Base-by-base conservation (phyloP, 345 rosid genomes). In the Gossypium ekmanianum region DNA sequence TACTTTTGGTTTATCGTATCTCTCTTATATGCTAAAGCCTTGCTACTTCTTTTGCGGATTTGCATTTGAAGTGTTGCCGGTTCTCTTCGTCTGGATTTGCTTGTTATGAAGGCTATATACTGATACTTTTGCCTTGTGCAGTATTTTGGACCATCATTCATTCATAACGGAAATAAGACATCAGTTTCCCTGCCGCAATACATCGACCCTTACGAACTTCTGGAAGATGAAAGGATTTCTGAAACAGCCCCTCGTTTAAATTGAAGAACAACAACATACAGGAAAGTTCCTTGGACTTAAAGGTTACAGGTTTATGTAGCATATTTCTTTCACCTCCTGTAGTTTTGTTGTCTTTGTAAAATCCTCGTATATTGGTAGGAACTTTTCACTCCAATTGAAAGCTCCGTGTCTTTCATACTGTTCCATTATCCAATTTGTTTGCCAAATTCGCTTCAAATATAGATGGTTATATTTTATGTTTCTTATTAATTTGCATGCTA, bases 171-270 rank as follows among this genome's bases (percentile, higher is more conserved):
- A 61, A 86, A 80, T 79, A 17, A 78, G 4, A 68, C 67, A 9
- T 69, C 85, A 0, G 24, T 73, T 22, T 81, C 91, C 2, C 82
- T 87, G 2, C 94, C 94, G 9, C 89, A 72, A 26, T 84, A 88
- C 56, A 72, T 85, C 2, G 94, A 84, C 83, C 99, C 98, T 3
- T 93, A 89, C 68, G 75, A 84, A 17, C 90, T 95, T 4, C 80
- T 90, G 78, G 90, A 92, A 79, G 99, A 92, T 57, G 90, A 91
- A 86, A 89, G 94, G 78, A 90, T 91, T 26, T 90, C 98, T 57
- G 84, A 81, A 78, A 86, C 77, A 24, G 85, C 91, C 58, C 91
- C 93, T 39, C 81, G 75, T 69, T 22, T 91, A 74, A 85, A 90
- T 69, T 94, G 88, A 86, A 69, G 17, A 6, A 20, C 34, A 41